phyloP scores from a whole-genome alignment of 805 yeast genomes.

The Starmerella khaoyaiensis region DNA sequence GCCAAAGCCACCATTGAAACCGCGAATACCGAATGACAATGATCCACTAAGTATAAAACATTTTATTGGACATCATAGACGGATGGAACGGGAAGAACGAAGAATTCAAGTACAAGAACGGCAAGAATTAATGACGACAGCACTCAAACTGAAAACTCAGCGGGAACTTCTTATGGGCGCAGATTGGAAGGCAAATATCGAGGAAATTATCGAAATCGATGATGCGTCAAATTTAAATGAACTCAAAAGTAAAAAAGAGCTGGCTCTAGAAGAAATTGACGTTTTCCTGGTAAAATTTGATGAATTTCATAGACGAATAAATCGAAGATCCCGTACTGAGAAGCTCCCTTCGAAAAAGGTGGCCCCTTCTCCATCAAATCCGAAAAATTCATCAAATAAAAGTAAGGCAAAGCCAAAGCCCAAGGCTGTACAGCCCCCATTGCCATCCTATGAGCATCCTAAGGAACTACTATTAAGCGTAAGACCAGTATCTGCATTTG shows the following conservation, averaged over 20 bases:
- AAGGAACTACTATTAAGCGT: constrained; percentile 4
- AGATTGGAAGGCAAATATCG: constrained; percentile 38
- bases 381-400: constrained; percentile 1
- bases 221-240: constrained; percentile 40
- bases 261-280: constrained; percentile 40
- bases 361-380: not conserved
- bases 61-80: constrained; percentile 38
- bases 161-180: constrained; percentile 35
- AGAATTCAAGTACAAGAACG: constrained; percentile 45
- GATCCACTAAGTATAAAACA: constrained; percentile 37
- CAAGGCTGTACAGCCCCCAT: constrained; percentile 1
- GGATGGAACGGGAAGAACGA: constrained; percentile 53
- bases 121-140: constrained; percentile 41
- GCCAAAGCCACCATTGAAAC: not conserved
- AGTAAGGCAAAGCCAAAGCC: constrained; percentile 3
- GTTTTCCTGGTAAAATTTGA: constrained; percentile 24
- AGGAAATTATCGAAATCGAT: constrained; percentile 38
- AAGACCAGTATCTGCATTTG: constrained; percentile 18
- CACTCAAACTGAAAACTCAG: constrained; percentile 36
- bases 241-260: constrained; percentile 36
- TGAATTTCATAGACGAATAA: constrained; percentile 6
- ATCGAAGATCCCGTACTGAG: constrained; percentile 12
- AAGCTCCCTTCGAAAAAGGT: constrained; percentile 10
- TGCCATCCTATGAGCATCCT: constrained; percentile 2
- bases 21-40: not conserved